Conservation (phyloP, 192 early-diverging fungal genomes). For the Entomortierella chlamydospora region DNA sequence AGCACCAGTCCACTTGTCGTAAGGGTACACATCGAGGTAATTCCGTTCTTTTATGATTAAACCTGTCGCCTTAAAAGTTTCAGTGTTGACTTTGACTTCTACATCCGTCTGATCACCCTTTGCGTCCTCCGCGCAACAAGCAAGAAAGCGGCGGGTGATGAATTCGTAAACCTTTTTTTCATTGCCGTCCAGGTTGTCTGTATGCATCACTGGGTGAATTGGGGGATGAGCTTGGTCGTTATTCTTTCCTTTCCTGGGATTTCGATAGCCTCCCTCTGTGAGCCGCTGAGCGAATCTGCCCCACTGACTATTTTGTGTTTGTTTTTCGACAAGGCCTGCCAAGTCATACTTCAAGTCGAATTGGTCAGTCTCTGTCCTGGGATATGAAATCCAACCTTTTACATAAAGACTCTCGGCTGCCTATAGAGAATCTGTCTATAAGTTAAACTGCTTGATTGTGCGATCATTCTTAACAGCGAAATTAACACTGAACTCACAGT, state of each 20-base stretch:
- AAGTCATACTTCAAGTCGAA: slow-evolving; percentile 84
- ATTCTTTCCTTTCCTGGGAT: slow-evolving; percentile 83
- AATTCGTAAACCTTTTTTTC: slow-evolving; percentile 87
- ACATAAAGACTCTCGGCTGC: slow-evolving; percentile 92
- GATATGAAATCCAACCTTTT: slow-evolving; percentile 92
- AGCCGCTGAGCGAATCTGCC: slow-evolving; percentile 60
- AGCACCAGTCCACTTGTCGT: slow-evolving; percentile 87
- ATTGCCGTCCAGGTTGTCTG: slow-evolving; percentile 61
- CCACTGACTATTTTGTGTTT: slow-evolving; percentile 46
- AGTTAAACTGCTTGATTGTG: too few relatives aligned
- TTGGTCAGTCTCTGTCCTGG: slow-evolving; percentile 95
- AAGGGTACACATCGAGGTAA: slow-evolving; percentile 93
- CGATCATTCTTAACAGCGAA: too few relatives aligned
- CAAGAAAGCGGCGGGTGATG: slow-evolving; percentile 88
- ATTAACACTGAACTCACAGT: slow-evolving; percentile 53
- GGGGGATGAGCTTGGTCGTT: slow-evolving; percentile 99
- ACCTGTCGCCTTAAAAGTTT: slow-evolving; percentile 82
- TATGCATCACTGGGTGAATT: slow-evolving; percentile 85
- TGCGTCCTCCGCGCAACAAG: slow-evolving; percentile 92
- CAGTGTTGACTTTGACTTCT: slow-evolving; percentile 73
- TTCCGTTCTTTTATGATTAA: slow-evolving; percentile 85
- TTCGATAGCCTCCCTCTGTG: slow-evolving; percentile 71
- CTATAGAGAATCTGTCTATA: slow-evolving; percentile 37
- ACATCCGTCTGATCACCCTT: slow-evolving; percentile 87
- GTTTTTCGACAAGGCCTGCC: slow-evolving; percentile 70